Evolutionary conservation across 345 rosid genomes (phyloP), one percentile per base, ranked within the genome.

Genomic region (Eucalyptus leucophloia): DNA sequence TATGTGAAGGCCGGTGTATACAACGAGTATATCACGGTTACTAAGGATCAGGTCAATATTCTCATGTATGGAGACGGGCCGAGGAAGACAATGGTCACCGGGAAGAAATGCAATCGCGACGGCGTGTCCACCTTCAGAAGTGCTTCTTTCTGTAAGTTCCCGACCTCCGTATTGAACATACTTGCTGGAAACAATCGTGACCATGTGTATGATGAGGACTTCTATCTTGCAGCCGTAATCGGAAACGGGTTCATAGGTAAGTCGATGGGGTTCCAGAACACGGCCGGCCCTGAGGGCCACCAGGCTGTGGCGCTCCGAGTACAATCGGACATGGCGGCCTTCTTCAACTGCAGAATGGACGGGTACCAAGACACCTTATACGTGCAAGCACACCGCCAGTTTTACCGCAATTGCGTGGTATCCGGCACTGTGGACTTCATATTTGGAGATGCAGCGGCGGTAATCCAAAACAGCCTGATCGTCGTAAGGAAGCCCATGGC

Each of bases 41-140:
- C 92, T 16, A 94, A 92, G 90, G 89, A 92, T 32, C 91, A 93
- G 91, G 90, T 90, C 81, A 95, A 96, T 86, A 92, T 96, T 49
- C 93, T 93, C 89, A 91, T 96, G 91, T 95, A 95, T 49, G 98
- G 98, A 45, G 99, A 96, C 82, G 99, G 98, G 40, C 95, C 97
- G 4, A 89, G 93, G 88, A 94, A 91, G 93, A 95, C 98, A 16
- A 93, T 95, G 30, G 89, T 97, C 86, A 92, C 96, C 2, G 95
- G 95, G 58, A 91, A 89, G 89, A 94, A 92, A 72, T 90, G 90
- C 93, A 87, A 77, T 91, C 87, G 56, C 6, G 94, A 90, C 12
- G 94, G 95, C 9, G 60, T 89, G 45, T 72, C 95, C 77, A 95
- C 98, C 56, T 92, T 90, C 83, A 92, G 90, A 50, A 94, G 94